Evolutionary conservation across 139 green algal genomes (phyloP).

Genomic region (Tetradesmus lagerheimii): DNA sequence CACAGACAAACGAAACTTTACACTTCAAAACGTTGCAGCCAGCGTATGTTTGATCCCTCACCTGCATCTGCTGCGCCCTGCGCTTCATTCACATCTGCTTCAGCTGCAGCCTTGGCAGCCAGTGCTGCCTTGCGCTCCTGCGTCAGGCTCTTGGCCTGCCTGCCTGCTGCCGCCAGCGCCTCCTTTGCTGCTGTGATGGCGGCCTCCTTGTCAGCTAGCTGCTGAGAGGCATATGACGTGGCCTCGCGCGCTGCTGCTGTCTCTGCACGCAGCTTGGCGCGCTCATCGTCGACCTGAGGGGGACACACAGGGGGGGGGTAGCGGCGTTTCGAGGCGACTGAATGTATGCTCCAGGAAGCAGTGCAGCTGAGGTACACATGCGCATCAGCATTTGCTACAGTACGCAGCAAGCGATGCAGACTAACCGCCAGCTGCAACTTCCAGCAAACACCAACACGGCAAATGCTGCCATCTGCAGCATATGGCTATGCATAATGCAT

Average conservation of each 20-base stretch:
- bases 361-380: too few species aligned
- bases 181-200: background rate
- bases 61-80: conserved; percentile 60
- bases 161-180: background rate
- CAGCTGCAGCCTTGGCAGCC: conserved; percentile 58
- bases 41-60: background rate
- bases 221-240: conserved; percentile 4
- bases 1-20: too few species aligned
- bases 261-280: conserved; percentile 37
- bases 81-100: conserved; percentile 78
- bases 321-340: too few species aligned
- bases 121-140: conserved; percentile 61
- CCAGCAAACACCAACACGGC: background rate
- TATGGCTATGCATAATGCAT: too few species aligned
- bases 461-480: background rate
- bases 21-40: too few species aligned
- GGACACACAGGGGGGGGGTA: too few species aligned
- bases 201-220: conserved; percentile 34
- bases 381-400: too few species aligned
- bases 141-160: conserved; percentile 54
- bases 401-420: too few species aligned
- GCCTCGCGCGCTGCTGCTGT: conserved; percentile 30
- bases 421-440: too few species aligned
- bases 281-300: conserved; percentile 47
- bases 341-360: too few species aligned